Evolutionary conservation across 2,329 filamentous ascomycete species (phyloP).

Genomic region (Cephalotrichum gorgonifer): DNA sequence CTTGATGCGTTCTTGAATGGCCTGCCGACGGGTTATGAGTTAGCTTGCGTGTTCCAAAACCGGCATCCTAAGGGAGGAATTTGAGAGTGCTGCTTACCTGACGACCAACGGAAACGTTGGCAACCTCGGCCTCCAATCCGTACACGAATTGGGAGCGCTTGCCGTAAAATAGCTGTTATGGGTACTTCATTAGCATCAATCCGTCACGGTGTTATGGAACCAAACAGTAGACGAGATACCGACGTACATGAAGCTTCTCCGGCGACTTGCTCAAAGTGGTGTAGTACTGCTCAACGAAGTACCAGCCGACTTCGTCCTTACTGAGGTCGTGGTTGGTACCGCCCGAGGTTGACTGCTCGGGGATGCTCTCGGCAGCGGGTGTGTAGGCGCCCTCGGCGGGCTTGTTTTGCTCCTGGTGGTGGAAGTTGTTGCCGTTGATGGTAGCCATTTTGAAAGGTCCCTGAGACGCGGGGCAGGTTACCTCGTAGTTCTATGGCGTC

Average conservation of each 20-base stretch:
- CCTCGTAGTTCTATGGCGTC: neutral
- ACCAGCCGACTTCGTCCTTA: conserved; percentile 98
- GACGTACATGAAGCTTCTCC: conserved; percentile 73
- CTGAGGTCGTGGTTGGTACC: conserved; percentile 37
- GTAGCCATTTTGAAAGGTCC: conserved; percentile 13
- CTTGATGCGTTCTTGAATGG: conserved; percentile 91
- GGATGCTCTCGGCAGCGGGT: conserved; percentile 14
- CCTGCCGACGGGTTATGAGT: conserved; percentile 33
- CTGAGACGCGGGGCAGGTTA: neutral
- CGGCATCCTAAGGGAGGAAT: neutral
- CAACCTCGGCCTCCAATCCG: conserved; percentile 80
- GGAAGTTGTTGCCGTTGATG: conserved; percentile 43
- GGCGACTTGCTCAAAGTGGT: conserved; percentile 91
- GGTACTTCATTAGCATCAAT: neutral
- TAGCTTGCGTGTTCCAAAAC: neutral
- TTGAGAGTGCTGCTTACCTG: conserved; percentile 42
- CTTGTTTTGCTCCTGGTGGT: conserved; percentile 32
- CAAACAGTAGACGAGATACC: neutral
- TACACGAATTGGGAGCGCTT: conserved; percentile 93
- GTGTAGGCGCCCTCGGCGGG: conserved; percentile 16
- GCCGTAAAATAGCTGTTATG: conserved; percentile 73
- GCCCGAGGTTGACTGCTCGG: conserved; percentile 17
- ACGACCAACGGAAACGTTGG: conserved; percentile 77
- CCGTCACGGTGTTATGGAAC: neutral
- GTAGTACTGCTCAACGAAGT: conserved; percentile 99